These are phyloP conservation scores for Trichoderma brevicompactum DNA, from an alignment of 2,329 filamentous ascomycete genomes.

Conservation along the genomic window DNA sequence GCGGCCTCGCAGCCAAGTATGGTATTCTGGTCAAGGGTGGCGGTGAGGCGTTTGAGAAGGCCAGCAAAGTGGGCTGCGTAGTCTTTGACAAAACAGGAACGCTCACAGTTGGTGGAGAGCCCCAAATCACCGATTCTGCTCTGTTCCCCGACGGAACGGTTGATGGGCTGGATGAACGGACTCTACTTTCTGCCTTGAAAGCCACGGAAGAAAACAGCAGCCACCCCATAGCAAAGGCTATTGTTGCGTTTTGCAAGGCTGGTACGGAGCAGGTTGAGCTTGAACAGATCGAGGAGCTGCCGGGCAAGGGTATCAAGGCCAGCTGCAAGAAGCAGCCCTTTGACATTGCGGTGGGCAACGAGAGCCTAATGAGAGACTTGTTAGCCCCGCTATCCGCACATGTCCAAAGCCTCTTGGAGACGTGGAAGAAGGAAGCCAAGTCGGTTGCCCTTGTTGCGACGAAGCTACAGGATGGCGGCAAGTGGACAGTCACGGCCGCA, in stretches of 20 bases:
- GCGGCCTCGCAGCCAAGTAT: slow-evolving; percentile 76
- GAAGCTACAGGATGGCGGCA: slow-evolving; percentile 34
- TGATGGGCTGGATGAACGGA: slow-evolving; percentile 35
- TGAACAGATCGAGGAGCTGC: slow-evolving; percentile 63
- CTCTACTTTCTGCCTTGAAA: slow-evolving; percentile 59
- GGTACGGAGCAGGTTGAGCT: slow-evolving; percentile 42
- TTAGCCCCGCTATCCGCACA: slow-evolving; percentile 45
- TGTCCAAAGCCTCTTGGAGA: slow-evolving; percentile 47
- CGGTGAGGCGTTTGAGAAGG: slow-evolving; percentile 84
- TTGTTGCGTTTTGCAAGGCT: slow-evolving; percentile 64
- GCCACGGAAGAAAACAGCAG: slow-evolving; percentile 71
- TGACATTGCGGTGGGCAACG: slow-evolving; percentile 72
- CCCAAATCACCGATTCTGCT: slow-evolving; percentile 64
- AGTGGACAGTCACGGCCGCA: slow-evolving; percentile 62
- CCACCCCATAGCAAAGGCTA: slow-evolving; percentile 74
- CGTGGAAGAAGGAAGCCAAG: slow-evolving; percentile 67
- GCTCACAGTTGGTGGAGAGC: slow-evolving; percentile 73
- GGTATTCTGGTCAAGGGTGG: slow-evolving; percentile 84
- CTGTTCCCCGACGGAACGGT: slow-evolving; percentile 43
- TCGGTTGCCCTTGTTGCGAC: slow-evolving; percentile 65
- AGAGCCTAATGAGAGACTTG: slow-evolving; percentile 64
- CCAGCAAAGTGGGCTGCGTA: slow-evolving; percentile 75
- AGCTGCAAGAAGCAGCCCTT: slow-evolving; percentile 48
- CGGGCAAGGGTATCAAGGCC: slow-evolving; percentile 72
- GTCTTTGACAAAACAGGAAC: slow-evolving; percentile 92